Base-by-base conservation (phyloP, 2,329 filamentous ascomycete genomes). In the Aspergillus thermomutatus region DNA sequence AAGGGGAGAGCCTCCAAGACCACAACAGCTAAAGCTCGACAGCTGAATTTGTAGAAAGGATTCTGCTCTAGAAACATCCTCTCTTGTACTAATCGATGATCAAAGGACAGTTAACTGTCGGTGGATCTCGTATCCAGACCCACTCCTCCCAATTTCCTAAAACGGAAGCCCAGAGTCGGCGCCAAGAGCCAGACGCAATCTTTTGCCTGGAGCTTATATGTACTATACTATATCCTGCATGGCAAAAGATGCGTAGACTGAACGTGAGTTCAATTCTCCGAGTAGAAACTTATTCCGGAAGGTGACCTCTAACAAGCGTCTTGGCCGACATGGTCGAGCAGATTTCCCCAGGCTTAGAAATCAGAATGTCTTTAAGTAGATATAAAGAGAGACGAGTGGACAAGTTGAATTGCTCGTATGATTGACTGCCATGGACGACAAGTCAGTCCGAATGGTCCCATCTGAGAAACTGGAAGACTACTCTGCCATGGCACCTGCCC, bases 71-170 rank as follows among this genome's bases (percentile, higher is more conserved):
- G n/a, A n/a, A n/a, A n/a, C n/a, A n/a, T n/a, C n/a, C n/a, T n/a
- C n/a, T n/a, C n/a, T n/a, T n/a, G n/a, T n/a, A n/a, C n/a, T n/a
- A n/a, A n/a, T n/a, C n/a, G n/a, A n/a, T n/a, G n/a, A n/a, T n/a
- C n/a, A n/a, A n/a, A n/a, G n/a, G n/a, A n/a, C n/a, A n/a, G n/a
- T n/a, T n/a, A n/a, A n/a, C n/a, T n/a, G n/a, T n/a, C n/a, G n/a
- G 11, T 14, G 43, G 21, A n/a, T 46, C 21, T 46, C 43, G 43
- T 26, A 46, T 26, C 9, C 9, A 52, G 56, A 53, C 56, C 66
- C 66, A 68, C 66, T 66, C 58, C 63, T 17, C 7, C 37, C 46
- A 65, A 58, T 63, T 68, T 61, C 66, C 61, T 45, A 58, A 64
- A 60, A n/a, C 27, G 62, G 64, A 55, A 64, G 60, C n/a, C 53